These are phyloP conservation scores for Fusarium redolens DNA, from an alignment of 2,329 filamentous ascomycete species.

Conservation along the genomic window DNA sequence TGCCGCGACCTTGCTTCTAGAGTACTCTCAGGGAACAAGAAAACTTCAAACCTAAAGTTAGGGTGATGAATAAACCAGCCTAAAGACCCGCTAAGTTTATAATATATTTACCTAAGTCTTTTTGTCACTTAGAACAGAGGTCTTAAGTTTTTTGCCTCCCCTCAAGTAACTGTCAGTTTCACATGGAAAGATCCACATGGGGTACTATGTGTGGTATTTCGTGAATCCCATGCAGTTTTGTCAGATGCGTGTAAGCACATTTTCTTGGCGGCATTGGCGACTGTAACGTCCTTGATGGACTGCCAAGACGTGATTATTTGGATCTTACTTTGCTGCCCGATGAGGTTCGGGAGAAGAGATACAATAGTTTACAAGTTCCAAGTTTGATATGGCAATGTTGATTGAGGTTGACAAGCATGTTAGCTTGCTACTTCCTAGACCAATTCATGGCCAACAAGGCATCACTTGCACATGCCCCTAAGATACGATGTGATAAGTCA, in stretches of 20 bases:
- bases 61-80: no score
- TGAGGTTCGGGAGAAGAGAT: fast-evolving
- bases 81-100: no score
- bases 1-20: not conserved
- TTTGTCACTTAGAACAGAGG: no score
- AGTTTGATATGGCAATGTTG: fast-evolving
- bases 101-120: no score
- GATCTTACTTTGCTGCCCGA: not conserved
- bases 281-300: not conserved
- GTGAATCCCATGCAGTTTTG: not conserved
- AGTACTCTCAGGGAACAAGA: no score
- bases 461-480: not conserved
- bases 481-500: not conserved
- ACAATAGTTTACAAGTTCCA: not conserved
- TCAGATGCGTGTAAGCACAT: not conserved
- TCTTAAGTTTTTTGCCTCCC: no score
- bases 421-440: not conserved
- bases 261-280: not conserved
- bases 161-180: not conserved
- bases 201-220: not conserved
- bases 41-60: no score
- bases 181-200: not conserved
- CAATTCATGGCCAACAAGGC: not conserved
- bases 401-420: not conserved
- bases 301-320: not conserved